Conservation (phyloP, 352 stramenopile genomes). For the Phytophthora hibernalis region DNA sequence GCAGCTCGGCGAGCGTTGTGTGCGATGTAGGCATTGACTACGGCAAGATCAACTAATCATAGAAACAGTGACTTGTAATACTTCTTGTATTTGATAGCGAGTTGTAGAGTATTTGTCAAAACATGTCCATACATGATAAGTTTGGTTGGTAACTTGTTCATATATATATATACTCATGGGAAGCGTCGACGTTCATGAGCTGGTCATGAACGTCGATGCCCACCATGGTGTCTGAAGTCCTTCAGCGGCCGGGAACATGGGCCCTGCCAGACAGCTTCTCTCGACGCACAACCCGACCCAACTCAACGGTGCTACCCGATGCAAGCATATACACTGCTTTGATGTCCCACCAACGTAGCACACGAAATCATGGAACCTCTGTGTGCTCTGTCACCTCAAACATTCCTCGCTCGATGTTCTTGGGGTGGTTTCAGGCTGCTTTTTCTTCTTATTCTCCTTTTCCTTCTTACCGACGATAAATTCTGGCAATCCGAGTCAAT, state of each 20-base stretch:
- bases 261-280: neutral
- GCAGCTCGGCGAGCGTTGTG: conserved; percentile 8
- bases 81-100: conserved; percentile 29
- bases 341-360: conserved; percentile 10
- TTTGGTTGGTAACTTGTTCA: too few species aligned
- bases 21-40: conserved; percentile 18
- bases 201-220: conserved; percentile 1
- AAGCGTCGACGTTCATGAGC: too few species aligned
- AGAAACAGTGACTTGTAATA: conserved; percentile 24
- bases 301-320: neutral
- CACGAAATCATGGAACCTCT: neutral
- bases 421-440: too few species aligned
- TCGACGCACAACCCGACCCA: conserved; percentile 5
- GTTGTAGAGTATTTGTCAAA: conserved; percentile 20
- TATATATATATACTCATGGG: conserved; percentile 9
- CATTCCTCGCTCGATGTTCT: conserved; percentile 4
- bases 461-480: neutral
- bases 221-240: conserved; percentile 9
- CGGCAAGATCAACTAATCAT: conserved; percentile 11
- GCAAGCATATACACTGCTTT: neutral
- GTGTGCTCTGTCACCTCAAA: neutral
- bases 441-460: neutral
- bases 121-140: neutral
- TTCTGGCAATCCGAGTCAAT: neutral
- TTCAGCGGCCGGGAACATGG: neutral